Base-by-base conservation (phyloP, 2,329 filamentous ascomycete species). In the Fusarium lyarnte region DNA sequence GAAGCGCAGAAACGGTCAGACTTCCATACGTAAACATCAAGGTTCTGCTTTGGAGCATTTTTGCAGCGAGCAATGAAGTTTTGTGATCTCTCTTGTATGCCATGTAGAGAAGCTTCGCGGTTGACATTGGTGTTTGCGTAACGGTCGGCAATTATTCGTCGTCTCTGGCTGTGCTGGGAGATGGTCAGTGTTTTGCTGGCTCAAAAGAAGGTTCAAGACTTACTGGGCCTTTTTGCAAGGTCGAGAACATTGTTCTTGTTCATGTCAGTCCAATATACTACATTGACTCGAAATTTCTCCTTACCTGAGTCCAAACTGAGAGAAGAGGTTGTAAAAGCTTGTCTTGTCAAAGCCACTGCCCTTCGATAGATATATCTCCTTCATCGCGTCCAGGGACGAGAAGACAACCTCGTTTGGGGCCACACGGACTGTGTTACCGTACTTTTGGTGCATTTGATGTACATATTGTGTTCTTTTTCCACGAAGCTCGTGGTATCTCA, bases 331-430 rank as follows among this genome's bases (percentile, higher is more conserved):
- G 23, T 74, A 74, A 16, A 74, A 65, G 0, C 47, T 41, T 2
- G 63, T 58, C 33, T 74, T 74, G 33, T 65, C 63, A 13, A 59
- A 74, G 10, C 72, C 72, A 29, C 72, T 74, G 3, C 72, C 72
- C 6, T 63, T 63, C 0, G 72, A 74, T 2, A 60, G 33, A 13
- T 74, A 74, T 4, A 74, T 74, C 39, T 74, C 58, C 4, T 72
- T 74, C 57, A 72, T 65, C 0, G 67, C 72, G 3, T 63, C 59
- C 4, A 69, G 39, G 3, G 60, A 64, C 5, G 72, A 63, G 21
- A 74, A 74, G 23, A 63, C 51, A 17, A 63, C 67, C 19, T 74
- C 72, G 3, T 74, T 69, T 10, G 72, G 72, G 3, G 67, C 64
- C 9, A 74, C n/a, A 8, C 54, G 63, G 16, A 74, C 70, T 12